Evolutionary conservation across 768 basidiomycete genomes (phyloP).

Genomic region (Hysterangium stoloniferum): DNA sequence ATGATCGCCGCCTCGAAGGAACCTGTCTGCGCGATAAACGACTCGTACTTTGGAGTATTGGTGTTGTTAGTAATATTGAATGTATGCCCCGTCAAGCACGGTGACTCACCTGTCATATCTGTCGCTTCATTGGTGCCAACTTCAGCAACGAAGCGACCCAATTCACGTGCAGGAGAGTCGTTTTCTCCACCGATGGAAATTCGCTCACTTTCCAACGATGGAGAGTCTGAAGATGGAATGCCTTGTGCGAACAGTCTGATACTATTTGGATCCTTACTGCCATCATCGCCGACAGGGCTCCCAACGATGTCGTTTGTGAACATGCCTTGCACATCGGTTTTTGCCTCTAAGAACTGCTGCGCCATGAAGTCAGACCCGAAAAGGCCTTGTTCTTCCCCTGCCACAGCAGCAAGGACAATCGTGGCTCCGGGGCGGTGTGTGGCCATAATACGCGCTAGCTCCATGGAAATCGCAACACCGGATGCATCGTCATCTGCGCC

Average conservation of each 20-base stretch:
- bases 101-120: constrained; percentile 38
- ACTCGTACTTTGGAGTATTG: constrained; percentile 32
- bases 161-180: constrained; percentile 43
- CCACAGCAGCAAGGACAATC: constrained; percentile 43
- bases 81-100: neutral
- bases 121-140: constrained; percentile 41
- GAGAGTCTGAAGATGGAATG: constrained; percentile 38
- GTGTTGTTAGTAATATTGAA: neutral
- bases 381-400: constrained; percentile 46
- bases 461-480: constrained; percentile 47
- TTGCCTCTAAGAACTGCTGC: constrained; percentile 30
- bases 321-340: constrained; percentile 49
- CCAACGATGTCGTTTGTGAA: constrained; percentile 52
- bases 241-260: constrained; percentile 47
- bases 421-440: constrained; percentile 37
- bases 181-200: constrained; percentile 45
- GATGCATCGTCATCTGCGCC: constrained; percentile 50
- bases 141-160: constrained; percentile 45
- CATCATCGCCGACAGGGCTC: constrained; percentile 41
- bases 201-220: constrained; percentile 26
- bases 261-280: constrained; percentile 36
- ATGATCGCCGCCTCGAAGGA: constrained; percentile 50
- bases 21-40: constrained; percentile 46
- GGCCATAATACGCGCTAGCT: constrained; percentile 45
- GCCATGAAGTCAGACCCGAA: constrained; percentile 44